Base-by-base conservation (phyloP, 2,329 filamentous ascomycete genomes). In the Paramyrothecium sp. region DNA sequence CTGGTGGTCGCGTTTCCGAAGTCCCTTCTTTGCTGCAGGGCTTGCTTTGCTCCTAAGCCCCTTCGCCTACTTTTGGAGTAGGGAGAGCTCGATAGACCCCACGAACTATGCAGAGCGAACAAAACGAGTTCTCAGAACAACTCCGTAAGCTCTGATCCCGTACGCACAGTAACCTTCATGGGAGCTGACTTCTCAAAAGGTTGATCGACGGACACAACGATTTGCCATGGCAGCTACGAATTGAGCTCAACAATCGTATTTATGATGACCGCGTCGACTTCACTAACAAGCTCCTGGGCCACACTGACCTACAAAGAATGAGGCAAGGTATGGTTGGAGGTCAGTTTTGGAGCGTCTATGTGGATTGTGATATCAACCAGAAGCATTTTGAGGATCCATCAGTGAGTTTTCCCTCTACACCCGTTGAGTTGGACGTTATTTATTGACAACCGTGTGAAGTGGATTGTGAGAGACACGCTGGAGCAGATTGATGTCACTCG, bases 191-290 rank as follows among this genome's bases (percentile, higher is more conserved):
- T n/a, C n/a, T n/a, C n/a, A n/a, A n/a, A n/a, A n/a, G n/a, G n/a
- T n/a, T 61, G 16, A 58, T 62, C 20, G 60, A 62, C 11, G 60
- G 60, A 11, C 60, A 62, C 48, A 62, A 62, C 54, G 60, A 62
- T 7, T 52, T 62, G 17, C 58, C 60, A 3, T 58, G 56, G 16
- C 22, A 57, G 7, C 49, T 62, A 8, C 58, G 60, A 3, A 38
- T 60, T 21, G 60, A 62, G 48, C 56, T 62, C 22, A 52, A 62
- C 19, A 62, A 62, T 22, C 50, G 50, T 19, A 62, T 61, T 16
- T 56, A 61, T n/a, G 44, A 56, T 30, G 47, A 51, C 21, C 41
- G 41, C 4, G 47, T 54, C 19, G 56, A n/a, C n/a, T n/a, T n/a
- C n/a, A n/a, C n/a, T n/a, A n/a, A n/a, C n/a, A n/a, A n/a, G n/a